These are phyloP conservation scores for Claviceps sp. DNA, from an alignment of 2,329 filamentous ascomycete species.

Conservation along the genomic window DNA sequence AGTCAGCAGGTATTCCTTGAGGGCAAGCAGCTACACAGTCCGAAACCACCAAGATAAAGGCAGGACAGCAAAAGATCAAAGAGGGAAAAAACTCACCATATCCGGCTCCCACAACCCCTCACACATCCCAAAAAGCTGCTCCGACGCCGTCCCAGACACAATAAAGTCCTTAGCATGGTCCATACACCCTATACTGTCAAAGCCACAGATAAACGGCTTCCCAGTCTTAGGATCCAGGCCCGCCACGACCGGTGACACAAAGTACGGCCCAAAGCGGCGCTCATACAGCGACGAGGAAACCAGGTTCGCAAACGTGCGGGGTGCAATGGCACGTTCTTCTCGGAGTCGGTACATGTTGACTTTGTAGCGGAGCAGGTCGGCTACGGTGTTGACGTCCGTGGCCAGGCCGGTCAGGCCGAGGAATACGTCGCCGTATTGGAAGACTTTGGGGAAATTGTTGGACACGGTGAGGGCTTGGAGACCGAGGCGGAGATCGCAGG, in stretches of 20 bases:
- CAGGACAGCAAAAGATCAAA: background rate
- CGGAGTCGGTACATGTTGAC: conserved; percentile 99
- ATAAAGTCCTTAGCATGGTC: conserved; percentile 99
- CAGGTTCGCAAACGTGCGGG: conserved; percentile 90
- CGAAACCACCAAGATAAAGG: background rate
- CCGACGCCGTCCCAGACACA: conserved; percentile 86
- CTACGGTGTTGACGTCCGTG: conserved; percentile 88
- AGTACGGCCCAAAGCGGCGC: conserved; percentile 90
- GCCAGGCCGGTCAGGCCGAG: conserved; percentile 92
- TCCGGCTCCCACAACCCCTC: conserved; percentile 97
- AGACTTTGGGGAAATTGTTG: conserved; percentile 99
- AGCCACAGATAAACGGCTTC: conserved; percentile 95
- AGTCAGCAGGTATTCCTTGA: background rate
- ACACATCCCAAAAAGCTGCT: conserved; percentile 98
- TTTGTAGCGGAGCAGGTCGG: conserved; percentile 98
- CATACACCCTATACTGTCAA: conserved; percentile 98
- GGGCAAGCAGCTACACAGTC: too few relatives aligned
- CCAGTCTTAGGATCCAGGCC: conserved; percentile 90
- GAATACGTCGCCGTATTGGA: conserved; percentile 91
- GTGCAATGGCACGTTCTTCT: conserved; percentile 92
- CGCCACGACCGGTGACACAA: conserved; percentile 87
- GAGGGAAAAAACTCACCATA: conserved; percentile 47
- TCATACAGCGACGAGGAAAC: conserved; percentile 88
- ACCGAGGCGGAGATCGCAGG: conserved; percentile 94
- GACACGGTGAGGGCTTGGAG: conserved; percentile 93